These are phyloP conservation scores for Teratosphaeria destructans DNA, from an alignment of 2,329 filamentous ascomycete species.

Conservation along the genomic window DNA sequence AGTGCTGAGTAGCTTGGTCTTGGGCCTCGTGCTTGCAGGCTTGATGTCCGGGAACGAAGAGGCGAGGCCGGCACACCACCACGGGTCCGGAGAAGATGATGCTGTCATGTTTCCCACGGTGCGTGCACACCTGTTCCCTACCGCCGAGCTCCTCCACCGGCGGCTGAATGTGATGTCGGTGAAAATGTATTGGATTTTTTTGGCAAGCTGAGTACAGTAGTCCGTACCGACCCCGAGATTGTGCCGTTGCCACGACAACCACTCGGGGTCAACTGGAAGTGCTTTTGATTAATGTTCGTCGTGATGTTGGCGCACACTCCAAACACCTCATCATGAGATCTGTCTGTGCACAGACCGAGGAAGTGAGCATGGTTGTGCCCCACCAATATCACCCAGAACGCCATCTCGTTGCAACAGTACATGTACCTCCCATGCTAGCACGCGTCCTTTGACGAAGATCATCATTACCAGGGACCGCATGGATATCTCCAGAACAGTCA, in stretches of 20 bases:
- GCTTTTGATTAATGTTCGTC: too few relatives aligned
- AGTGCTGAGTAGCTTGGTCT: constrained; percentile 35
- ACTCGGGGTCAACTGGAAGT: too few relatives aligned
- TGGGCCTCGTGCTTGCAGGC: constrained; percentile 29
- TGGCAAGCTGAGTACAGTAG: not conserved
- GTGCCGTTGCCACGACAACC: not conserved
- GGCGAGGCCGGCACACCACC: constrained; percentile 46
- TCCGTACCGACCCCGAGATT: not conserved
- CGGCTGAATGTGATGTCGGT: not conserved
- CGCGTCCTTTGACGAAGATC: too few relatives aligned
- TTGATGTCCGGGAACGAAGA: constrained; percentile 48
- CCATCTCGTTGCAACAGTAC: too few relatives aligned
- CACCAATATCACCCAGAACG: too few relatives aligned
- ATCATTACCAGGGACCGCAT: too few relatives aligned
- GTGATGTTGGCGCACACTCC: too few relatives aligned
- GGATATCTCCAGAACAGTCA: too few relatives aligned
- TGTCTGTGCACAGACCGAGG: too few relatives aligned
- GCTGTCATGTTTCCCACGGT: not conserved
- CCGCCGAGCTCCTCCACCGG: not conserved
- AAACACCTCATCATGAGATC: too few relatives aligned
- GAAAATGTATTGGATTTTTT: not conserved
- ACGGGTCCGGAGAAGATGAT: constrained; percentile 20
- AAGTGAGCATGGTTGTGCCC: too few relatives aligned
- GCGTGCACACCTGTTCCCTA: not conserved
- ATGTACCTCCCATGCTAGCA: too few relatives aligned